Conservation (phyloP, 2,329 filamentous ascomycete species). For the Epicoccum nigrum region DNA sequence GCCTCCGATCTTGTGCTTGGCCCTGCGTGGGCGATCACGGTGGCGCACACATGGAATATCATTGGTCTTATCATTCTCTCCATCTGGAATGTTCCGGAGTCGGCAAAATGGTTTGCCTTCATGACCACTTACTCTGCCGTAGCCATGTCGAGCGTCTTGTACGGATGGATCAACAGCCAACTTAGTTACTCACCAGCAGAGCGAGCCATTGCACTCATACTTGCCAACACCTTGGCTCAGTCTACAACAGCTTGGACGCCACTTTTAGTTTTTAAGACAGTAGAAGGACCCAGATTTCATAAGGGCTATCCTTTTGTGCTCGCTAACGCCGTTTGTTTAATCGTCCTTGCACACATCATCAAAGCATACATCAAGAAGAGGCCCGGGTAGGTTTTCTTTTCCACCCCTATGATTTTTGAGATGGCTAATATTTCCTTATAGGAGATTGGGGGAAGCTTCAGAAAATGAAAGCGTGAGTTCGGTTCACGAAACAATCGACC, state of each 20-base stretch:
- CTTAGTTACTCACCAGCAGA: slow-evolving; percentile 55
- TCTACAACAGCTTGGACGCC: slow-evolving; percentile 64
- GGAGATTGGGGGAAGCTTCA: background rate
- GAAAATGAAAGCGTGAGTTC: slow-evolving; percentile 19
- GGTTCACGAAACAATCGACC: slow-evolving; percentile 4
- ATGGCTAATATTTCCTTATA: background rate
- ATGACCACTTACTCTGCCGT: slow-evolving; percentile 57
- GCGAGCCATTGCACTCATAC: slow-evolving; percentile 57
- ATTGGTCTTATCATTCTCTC: slow-evolving; percentile 61
- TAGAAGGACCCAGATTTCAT: slow-evolving; percentile 51
- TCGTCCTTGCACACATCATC: slow-evolving; percentile 32
- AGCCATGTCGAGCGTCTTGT: slow-evolving; percentile 61
- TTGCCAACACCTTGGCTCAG: slow-evolving; percentile 61
- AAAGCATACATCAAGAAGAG: slow-evolving; percentile 19
- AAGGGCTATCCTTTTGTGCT: slow-evolving; percentile 54
- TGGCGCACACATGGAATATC: slow-evolving; percentile 58
- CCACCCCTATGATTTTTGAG: no score
- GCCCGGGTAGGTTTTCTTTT: slow-evolving; percentile 8
- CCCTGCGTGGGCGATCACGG: slow-evolving; percentile 62
- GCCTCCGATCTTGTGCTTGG: slow-evolving; percentile 60
- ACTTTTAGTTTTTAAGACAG: slow-evolving; percentile 58
- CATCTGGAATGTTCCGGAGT: slow-evolving; percentile 63
- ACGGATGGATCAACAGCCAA: slow-evolving; percentile 62
- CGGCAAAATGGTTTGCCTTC: slow-evolving; percentile 62
- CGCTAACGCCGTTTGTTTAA: slow-evolving; percentile 48